Evolutionary conservation across 768 basidiomycete genomes (phyloP).

Genomic region (Holtermannia corniformis): DNA sequence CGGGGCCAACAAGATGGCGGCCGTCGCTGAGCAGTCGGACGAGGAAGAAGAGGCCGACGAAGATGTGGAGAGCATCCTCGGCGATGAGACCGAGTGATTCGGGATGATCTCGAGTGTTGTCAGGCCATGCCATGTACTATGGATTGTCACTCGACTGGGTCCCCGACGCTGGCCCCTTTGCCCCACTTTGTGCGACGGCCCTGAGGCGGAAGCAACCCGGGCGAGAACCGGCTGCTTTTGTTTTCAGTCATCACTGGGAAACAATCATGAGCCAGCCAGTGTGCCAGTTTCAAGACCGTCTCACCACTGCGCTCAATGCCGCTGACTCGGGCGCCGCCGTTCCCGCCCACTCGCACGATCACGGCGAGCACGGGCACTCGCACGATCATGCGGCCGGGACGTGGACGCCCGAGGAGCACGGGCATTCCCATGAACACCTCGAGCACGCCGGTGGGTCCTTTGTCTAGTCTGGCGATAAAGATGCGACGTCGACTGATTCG

Average conservation of each 20-base stretch:
- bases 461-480: background rate
- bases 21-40: constrained; percentile 4
- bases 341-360: constrained; percentile 19
- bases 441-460: constrained; percentile 64
- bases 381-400: constrained; percentile 49
- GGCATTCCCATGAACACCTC: constrained; percentile 88
- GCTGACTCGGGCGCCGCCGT: constrained; percentile 39
- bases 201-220: too few relatives aligned
- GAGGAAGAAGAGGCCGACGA: constrained; percentile 19
- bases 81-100: background rate
- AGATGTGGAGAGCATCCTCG: constrained; percentile 22
- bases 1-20: constrained; percentile 18
- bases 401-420: constrained; percentile 58
- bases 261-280: constrained; percentile 17
- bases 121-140: too few relatives aligned
- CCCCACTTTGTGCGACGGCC: too few relatives aligned
- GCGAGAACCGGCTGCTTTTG: too few relatives aligned
- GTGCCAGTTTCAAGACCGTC: constrained; percentile 41
- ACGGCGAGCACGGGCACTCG: constrained; percentile 35
- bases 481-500: background rate
- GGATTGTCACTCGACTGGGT: too few relatives aligned
- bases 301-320: constrained; percentile 23
- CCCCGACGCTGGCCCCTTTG: too few relatives aligned
- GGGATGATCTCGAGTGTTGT: too few relatives aligned
- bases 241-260: too few relatives aligned